Evolutionary conservation across 495 filamentous ascomycete genomes (phyloP).

Genomic region (Lindgomyces ingoldianus): DNA sequence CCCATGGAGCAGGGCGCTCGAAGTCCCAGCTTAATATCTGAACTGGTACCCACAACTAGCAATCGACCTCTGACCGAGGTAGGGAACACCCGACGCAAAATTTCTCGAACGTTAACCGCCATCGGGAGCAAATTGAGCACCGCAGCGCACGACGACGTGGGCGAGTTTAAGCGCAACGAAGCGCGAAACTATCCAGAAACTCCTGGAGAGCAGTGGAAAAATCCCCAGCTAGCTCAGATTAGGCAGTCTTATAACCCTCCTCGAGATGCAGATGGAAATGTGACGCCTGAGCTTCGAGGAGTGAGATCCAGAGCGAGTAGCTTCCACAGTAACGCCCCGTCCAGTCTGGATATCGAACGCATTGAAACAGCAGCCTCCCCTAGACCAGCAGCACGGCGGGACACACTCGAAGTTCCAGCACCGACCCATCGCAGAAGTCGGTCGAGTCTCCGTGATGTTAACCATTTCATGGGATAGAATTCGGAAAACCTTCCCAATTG

Average conservation of each 20-base stretch:
- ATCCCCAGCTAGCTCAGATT: constrained; percentile 45
- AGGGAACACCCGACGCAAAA: background rate
- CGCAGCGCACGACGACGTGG: constrained; percentile 42
- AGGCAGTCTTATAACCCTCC: constrained; percentile 43
- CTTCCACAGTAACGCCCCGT: background rate
- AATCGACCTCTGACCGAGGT: background rate
- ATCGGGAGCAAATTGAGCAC: constrained; percentile 47
- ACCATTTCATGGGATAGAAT: too few species aligned
- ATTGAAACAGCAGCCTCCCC: background rate
- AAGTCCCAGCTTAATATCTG: background rate
- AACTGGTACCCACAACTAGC: background rate
- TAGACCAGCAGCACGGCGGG: background rate
- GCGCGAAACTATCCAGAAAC: constrained; percentile 54
- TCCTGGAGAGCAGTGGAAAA: constrained; percentile 53
- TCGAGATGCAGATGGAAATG: background rate
- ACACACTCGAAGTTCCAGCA: background rate
- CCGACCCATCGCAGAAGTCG: background rate
- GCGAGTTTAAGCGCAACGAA: constrained; percentile 50
- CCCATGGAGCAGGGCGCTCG: background rate
- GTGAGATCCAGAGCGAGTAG: background rate
- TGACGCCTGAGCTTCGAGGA: background rate
- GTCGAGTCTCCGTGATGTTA: background rate
- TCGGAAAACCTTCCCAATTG: too few species aligned
- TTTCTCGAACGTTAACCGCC: constrained; percentile 8
- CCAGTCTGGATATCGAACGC: background rate